These are phyloP conservation scores for Emmonsia crescens DNA, from an alignment of 2,329 filamentous ascomycete species.

Conservation along the genomic window DNA sequence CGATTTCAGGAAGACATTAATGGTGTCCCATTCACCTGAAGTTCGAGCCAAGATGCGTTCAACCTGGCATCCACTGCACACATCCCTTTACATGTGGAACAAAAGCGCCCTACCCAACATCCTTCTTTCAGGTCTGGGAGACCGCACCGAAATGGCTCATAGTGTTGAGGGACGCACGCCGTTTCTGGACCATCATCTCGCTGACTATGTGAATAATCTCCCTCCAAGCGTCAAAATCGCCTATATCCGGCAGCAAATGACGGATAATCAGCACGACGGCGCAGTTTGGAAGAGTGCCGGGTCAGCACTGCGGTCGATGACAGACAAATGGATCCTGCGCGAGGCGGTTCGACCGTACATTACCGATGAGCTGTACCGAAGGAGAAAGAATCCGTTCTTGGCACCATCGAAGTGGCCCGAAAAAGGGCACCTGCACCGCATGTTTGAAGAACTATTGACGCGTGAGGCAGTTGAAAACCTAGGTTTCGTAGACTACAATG, in stretches of 20 bases:
- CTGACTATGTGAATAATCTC: constrained; percentile 19
- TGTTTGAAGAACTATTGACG: constrained; percentile 23
- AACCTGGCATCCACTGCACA: constrained; percentile 34
- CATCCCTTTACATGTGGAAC: constrained; percentile 28
- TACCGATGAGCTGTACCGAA: constrained; percentile 41
- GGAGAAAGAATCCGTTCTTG: constrained; percentile 42
- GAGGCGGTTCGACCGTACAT: constrained; percentile 42
- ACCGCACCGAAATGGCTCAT: constrained; percentile 38
- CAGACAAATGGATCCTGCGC: constrained; percentile 43
- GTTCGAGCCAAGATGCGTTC: constrained; percentile 20
- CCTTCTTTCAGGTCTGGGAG: constrained; percentile 35
- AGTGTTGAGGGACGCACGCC: constrained; percentile 26
- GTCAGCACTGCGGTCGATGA: constrained; percentile 17
- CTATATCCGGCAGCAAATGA: constrained; percentile 15
- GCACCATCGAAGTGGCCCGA: constrained; percentile 35
- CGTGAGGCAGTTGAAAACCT: constrained; percentile 28
- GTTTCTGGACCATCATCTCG: constrained; percentile 23
- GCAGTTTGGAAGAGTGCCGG: constrained; percentile 4
- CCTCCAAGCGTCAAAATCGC: constrained; percentile 26
- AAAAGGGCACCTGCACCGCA: constrained; percentile 34
- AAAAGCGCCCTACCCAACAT: constrained; percentile 29
- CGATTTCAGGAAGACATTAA: constrained; percentile 10
- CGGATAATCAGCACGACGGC: neutral
- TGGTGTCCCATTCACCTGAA: neutral
- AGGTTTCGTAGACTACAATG: constrained; percentile 33